Percentiles rank a stretch among this genome's conserved stretches.
Conservation (phyloP, 306 rosid species). For the Cucurbita maxima region DNA sequence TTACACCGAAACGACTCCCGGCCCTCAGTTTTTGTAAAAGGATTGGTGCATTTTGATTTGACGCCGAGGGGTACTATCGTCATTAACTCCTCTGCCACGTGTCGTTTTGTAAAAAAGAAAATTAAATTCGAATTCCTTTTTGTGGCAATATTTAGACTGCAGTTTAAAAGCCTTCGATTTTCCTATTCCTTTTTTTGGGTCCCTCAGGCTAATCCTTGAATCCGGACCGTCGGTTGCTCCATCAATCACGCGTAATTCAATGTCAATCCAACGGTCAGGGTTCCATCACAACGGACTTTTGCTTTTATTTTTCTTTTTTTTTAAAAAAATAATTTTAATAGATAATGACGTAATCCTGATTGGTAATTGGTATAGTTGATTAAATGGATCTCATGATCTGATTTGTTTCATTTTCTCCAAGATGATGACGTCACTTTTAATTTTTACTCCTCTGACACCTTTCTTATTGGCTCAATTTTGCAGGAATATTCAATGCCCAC, state of each 20-base stretch:
- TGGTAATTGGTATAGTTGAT: conserved; percentile 4
- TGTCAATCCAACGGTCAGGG: conserved; percentile 1
- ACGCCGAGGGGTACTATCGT: conserved; percentile 20
- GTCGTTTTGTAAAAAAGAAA: background rate
- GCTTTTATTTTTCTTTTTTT: background rate
- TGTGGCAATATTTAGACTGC: conserved; percentile 22
- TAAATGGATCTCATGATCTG: background rate
- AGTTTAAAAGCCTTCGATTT: background rate
- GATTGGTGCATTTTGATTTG: conserved; percentile 25
- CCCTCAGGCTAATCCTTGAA: conserved; percentile 5
- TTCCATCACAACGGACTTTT: background rate
- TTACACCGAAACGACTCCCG: conserved; percentile 4
- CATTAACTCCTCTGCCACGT: background rate
- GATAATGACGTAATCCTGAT: background rate
- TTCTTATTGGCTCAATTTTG: background rate
- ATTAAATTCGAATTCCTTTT: background rate
- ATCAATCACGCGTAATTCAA: background rate
- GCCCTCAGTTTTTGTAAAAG: conserved; percentile 11
- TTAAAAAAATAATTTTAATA: too few species aligned
- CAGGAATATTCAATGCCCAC: background rate
- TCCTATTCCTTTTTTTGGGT: background rate
- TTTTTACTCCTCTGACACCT: background rate
- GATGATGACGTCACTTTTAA: background rate
- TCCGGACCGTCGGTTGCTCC: conserved; percentile 11
- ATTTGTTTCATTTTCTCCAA: background rate